phyloP scores from a whole-genome alignment of 2,329 filamentous ascomycete species.

The Conoideocrella luteorostrata region DNA sequence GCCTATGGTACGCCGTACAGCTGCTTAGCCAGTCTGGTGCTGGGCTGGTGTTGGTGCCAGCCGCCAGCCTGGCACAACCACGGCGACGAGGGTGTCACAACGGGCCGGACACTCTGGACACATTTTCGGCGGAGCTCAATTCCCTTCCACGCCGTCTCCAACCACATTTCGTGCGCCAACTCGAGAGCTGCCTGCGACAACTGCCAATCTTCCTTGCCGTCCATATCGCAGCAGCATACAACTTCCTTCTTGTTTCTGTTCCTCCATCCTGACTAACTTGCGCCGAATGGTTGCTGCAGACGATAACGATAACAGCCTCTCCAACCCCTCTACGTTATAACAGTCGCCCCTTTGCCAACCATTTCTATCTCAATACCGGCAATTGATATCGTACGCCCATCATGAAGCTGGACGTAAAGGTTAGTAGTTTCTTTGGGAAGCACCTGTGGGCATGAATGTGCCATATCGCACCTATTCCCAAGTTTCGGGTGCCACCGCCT shows the following conservation, averaged over 20 bases:
- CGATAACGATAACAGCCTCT: constrained; percentile 2
- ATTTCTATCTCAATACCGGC: neutral
- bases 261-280: neutral
- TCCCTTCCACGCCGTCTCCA: neutral
- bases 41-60: no score
- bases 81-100: constrained; percentile 5
- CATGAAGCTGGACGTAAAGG: constrained; percentile 39
- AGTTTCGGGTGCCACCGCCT: constrained; percentile 10
- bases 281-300: constrained; percentile 5
- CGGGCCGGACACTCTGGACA: constrained; percentile 6
- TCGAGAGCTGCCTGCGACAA: constrained; percentile 1
- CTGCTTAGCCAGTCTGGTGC: neutral
- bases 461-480: neutral
- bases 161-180: neutral
- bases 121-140: constrained; percentile 10
- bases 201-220: neutral
- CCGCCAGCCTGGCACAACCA: constrained; percentile 11
- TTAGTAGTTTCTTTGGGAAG: constrained; percentile 16
- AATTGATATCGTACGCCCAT: constrained; percentile 13
- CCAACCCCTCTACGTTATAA: constrained; percentile 5
- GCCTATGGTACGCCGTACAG: no score
- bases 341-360: neutral
- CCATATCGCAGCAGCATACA: neutral
- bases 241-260: neutral
- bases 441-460: neutral